These are phyloP conservation scores for Penicillium sp. DNA, from an alignment of 2,329 filamentous ascomycete species.

Conservation along the genomic window DNA sequence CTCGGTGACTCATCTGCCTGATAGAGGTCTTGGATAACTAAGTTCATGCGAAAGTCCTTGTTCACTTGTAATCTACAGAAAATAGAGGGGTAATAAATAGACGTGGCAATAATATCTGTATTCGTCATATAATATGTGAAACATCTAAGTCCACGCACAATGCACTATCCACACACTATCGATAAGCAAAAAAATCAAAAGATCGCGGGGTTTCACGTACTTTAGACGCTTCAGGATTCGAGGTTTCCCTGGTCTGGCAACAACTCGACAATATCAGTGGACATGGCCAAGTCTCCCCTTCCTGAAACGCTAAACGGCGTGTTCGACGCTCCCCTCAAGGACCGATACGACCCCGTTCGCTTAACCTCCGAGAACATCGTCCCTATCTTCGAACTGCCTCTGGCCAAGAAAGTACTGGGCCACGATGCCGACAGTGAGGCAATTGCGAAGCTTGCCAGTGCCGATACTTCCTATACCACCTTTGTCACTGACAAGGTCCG, in stretches of 20 bases:
- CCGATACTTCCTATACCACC: slow-evolving; percentile 36
- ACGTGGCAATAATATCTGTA: slow-evolving; percentile 1
- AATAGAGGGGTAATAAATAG: not conserved
- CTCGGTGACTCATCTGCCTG: not conserved
- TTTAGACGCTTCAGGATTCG: slow-evolving; percentile 13
- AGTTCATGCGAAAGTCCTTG: not conserved
- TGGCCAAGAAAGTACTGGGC: slow-evolving; percentile 40
- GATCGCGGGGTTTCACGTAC: slow-evolving; percentile 25
- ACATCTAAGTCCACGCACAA: slow-evolving; percentile 9
- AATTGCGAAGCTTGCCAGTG: slow-evolving; percentile 28
- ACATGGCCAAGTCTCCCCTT: slow-evolving; percentile 26
- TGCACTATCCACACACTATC: slow-evolving; percentile 20
- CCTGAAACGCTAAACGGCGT: slow-evolving; percentile 33
- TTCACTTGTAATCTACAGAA: not conserved
- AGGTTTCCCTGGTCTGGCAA: slow-evolving; percentile 3
- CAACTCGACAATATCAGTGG: slow-evolving; percentile 5
- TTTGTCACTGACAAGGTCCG: slow-evolving; percentile 36
- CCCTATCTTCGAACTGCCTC: slow-evolving; percentile 32
- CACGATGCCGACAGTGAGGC: slow-evolving; percentile 30
- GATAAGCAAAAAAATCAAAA: slow-evolving; percentile 28
- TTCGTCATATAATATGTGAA: not conserved
- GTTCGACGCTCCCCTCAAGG: slow-evolving; percentile 30
- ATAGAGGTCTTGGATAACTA: not conserved
- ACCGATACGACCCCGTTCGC: slow-evolving; percentile 34
- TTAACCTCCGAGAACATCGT: slow-evolving; percentile 33